Conservation (phyloP, 2,329 filamentous ascomycete species). For the Colletotrichum sp. region DNA sequence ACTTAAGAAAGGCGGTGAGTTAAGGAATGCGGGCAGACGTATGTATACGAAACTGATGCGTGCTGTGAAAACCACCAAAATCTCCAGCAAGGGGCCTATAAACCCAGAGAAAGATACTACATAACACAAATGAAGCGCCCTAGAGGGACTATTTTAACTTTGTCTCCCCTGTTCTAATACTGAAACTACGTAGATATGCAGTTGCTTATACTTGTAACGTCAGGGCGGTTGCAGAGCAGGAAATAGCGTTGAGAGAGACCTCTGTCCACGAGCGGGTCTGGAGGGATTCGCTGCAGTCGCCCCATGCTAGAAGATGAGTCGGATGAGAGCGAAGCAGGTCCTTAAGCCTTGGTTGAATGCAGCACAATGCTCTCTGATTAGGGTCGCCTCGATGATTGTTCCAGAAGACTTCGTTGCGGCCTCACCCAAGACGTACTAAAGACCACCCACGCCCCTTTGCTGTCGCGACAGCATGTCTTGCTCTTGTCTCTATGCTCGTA, state of each 20-base stretch:
- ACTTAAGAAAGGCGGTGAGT: background rate
- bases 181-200: no score
- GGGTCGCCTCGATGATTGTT: background rate
- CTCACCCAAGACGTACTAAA: background rate
- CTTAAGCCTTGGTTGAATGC: background rate
- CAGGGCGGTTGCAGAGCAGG: no score
- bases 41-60: background rate
- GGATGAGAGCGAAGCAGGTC: background rate
- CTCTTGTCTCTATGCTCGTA: background rate
- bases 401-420: background rate
- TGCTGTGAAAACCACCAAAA: background rate
- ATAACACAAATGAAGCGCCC: no score
- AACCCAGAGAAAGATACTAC: background rate
- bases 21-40: background rate
- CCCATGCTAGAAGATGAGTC: background rate
- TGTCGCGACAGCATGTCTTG: background rate
- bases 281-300: background rate
- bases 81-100: background rate
- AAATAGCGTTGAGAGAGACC: no score
- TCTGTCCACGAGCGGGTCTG: background rate
- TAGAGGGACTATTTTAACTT: no score
- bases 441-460: background rate
- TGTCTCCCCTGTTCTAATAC: no score
- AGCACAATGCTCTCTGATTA: background rate
- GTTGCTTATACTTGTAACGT: no score